Evolutionary conservation across 2,329 filamentous ascomycete genomes (phyloP), one percentile per base, ranked within the genome.

Genomic region (Tolypocladium capitatum): DNA sequence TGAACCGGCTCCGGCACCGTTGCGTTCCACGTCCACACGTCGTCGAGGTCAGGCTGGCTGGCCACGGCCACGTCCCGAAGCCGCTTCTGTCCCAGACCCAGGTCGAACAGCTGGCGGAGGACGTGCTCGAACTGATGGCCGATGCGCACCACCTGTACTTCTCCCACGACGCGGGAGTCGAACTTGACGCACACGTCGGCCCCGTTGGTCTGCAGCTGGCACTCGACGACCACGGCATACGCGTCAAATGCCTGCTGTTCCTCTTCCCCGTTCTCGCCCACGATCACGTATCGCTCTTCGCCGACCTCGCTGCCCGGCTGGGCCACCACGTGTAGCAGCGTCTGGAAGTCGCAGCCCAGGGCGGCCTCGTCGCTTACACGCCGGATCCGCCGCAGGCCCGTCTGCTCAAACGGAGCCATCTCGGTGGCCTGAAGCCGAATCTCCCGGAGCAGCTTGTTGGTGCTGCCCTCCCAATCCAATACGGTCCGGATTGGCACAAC

Each of bases 301-400:
- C 24, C 38, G n/a, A 16, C 14, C 38, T 42, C 38, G 5, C 38
- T 42, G 24, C 38, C 38, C 5, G 38, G 16, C 24, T 42, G 38
- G 38, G 38, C 42, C 2, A 35, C 43, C 18, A 51, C 44, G 14
- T 43, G 36, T 16, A 56, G 31, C 4, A 56, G 43, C 0, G 54
- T 52, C 31, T 53, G 50, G 30, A 56, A 56, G 18, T 48, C 38
- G 34, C 53, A 52, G n/a, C 43, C 54, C 21, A 47, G 11, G 5
- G 43, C 46, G 13, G 54, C 42, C 18, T 56, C 44, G 5, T 45
- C 13, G 11, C 47, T 38, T 4, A 53, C 30, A 9, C 49, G 46
- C 13, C 51, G 49, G 72, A 46, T 54, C 30, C 60, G 55, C 4
- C 59, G 55, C 4, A 65, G 43, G 20, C 59, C 57, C 6, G 58